Evolutionary conservation across 2,329 filamentous ascomycete genomes (phyloP), one percentile per base, ranked within the genome.

Genomic region (Emericellopsis atlantica): DNA sequence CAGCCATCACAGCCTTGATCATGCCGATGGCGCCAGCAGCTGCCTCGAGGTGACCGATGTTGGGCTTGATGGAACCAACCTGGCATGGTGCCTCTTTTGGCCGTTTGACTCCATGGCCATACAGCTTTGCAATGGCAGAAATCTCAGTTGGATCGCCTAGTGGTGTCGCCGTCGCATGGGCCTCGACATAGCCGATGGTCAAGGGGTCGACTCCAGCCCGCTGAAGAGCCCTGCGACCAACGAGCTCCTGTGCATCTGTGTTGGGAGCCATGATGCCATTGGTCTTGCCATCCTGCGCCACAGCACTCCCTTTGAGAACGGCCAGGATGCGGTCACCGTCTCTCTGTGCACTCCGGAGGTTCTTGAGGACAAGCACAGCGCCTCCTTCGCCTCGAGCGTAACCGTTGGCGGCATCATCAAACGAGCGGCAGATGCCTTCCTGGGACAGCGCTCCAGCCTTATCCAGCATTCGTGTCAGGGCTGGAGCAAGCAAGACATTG

Each of bases 311-410:
- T 2, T 51, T 49, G 33, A 65, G 52, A 12, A 61, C 44, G 6
- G 52, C 51, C 12, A 51, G 47, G 32, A 60, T 55, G 0, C 54
- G 54, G 47, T 70, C 74, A n/a, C 72, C 71, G 46, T 76, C 71
- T 10, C 59, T 57, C 6, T 81, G 47, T 1, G 78, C 79, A 50
- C 76, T 69, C 6, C 62, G 57, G 0, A 81, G 57, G 2, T 66
- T 66, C 54, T 82, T 82, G 37, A 83, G 50, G 4, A 81, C 49
- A 2, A 83, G 54, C 15, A 72, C 64, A 0, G 67, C 75, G 22
- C 73, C 62, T 0, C 77, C 79, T 49, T 84, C 79, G 2, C 77
- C 79, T 26, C 78, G 65, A 0, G 70, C 76, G 49, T 82, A 84
- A 1, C 79, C 72, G 46, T 72, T 55, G 0, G 67, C 72, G 2